phyloP scores from a whole-genome alignment of 768 basidiomycete genomes.

The Termitomyces sp. region DNA sequence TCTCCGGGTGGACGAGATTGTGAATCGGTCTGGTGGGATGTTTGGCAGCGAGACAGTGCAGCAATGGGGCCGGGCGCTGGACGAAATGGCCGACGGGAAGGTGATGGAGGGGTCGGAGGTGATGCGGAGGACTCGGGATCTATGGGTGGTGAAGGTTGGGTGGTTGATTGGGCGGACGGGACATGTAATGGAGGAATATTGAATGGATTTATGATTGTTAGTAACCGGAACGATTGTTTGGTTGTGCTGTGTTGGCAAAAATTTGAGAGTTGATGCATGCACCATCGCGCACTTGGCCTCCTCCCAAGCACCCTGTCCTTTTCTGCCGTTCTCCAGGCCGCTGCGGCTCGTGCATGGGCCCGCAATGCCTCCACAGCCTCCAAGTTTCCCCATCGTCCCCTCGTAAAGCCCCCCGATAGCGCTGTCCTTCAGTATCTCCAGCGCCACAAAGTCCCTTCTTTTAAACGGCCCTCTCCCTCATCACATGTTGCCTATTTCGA shows the following conservation, averaged over 20 bases:
- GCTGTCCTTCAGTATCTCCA: constrained; percentile 1
- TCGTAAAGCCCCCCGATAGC: background rate
- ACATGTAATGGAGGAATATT: constrained; percentile 31
- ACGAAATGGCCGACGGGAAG: constrained; percentile 58
- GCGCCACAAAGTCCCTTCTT: background rate
- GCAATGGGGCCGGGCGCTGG: constrained; percentile 66
- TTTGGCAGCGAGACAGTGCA: constrained; percentile 69
- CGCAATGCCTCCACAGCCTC: constrained; percentile 18
- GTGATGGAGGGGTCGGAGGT: constrained; percentile 29
- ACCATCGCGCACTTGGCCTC: constrained; percentile 36
- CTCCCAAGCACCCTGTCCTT: constrained; percentile 22
- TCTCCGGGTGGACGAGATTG: constrained; percentile 59
- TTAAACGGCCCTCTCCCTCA: background rate
- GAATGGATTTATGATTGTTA: constrained; percentile 4
- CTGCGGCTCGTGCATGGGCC: constrained; percentile 48
- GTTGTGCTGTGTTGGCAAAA: constrained; percentile 12
- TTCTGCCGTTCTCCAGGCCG: constrained; percentile 39
- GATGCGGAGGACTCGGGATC: constrained; percentile 45
- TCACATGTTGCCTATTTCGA: constrained; percentile 14
- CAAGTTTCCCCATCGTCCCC: background rate
- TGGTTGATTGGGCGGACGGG: constrained; percentile 61
- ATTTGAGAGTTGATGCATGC: constrained; percentile 42
- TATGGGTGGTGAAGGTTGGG: constrained; percentile 72
- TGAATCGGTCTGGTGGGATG: constrained; percentile 76
- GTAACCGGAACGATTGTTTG: constrained; percentile 9